Evolutionary conservation across 768 basidiomycete species (phyloP), one percentile per base, ranked within the genome.

Genomic region (Suillus luteus): DNA sequence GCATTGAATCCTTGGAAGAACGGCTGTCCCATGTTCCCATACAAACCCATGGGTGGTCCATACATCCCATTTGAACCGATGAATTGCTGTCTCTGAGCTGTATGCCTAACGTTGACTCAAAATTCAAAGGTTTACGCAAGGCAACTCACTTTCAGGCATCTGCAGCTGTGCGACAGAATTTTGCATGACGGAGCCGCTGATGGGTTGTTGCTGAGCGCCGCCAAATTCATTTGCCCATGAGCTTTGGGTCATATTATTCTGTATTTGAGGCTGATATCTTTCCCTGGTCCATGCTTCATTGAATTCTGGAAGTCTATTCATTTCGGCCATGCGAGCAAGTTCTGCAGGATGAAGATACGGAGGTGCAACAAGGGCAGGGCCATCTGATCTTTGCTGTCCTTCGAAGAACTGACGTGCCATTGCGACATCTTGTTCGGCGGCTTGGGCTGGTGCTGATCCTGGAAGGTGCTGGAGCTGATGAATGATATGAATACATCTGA

Each of bases 351-450:
- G 65, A 0, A 71, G 31, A 27, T 75, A 72, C 46, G 77, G 72
- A 2, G 75, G 74, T 41, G 78, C 66, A 37, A 74, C 68, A 64
- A 80, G 78, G 41, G 76, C 74, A 15, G 78, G 78, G 11, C 68
- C 72, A 35, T 73, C 68, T 1, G 74, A 70, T 22, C 75, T 69
- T 27, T 70, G 73, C 24, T 80, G 77, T 2, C 78, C 72, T 64
- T 88, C 83, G 70, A 95, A 95, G 74, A 95, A 95, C 67, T 91
- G 91, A 52, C 89, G 86, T 33, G 92, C 92, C 66, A 92, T 83
- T 15, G 85, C 83, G 55, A 87, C 74, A 75, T 95, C 92, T 58
- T 86, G 89, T 68, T 87, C 85, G 64, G 79, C 84, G 40, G 85
- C 80, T 59, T 79, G 78, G 27, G 75, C 67, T 19, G 80, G 72